Conservation (phyloP, 768 basidiomycete genomes). For the Steccherinum ochraceum region DNA sequence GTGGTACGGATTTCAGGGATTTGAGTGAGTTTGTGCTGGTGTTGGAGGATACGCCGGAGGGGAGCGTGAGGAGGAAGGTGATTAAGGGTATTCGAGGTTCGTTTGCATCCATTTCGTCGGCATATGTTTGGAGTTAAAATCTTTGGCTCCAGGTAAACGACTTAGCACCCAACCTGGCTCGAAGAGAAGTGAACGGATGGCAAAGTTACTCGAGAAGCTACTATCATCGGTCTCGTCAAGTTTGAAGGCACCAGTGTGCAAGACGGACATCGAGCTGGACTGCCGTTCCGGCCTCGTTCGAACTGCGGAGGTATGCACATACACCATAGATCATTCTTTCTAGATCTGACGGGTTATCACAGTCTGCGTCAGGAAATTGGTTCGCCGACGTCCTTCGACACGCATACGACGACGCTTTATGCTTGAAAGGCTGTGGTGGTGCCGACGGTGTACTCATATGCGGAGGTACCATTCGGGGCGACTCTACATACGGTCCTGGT, state of each 20-base stretch:
- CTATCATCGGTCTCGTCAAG: slow-evolving; percentile 65
- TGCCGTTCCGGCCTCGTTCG: slow-evolving; percentile 72
- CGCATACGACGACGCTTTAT: slow-evolving; percentile 70
- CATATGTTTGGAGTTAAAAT: neutral
- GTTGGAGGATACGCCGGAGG: slow-evolving; percentile 50
- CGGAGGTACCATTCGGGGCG: slow-evolving; percentile 81
- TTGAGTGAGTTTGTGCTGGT: slow-evolving; percentile 69
- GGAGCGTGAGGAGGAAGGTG: slow-evolving; percentile 57
- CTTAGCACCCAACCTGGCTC: slow-evolving; percentile 56
- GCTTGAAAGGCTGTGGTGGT: slow-evolving; percentile 50
- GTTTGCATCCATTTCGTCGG: slow-evolving; percentile 5
- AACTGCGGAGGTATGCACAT: slow-evolving; percentile 52
- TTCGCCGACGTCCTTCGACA: slow-evolving; percentile 80
- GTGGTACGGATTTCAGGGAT: slow-evolving; percentile 87
- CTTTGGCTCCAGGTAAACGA: slow-evolving; percentile 45
- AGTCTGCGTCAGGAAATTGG: slow-evolving; percentile 77
- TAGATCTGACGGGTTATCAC: neutral
- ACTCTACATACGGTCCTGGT: slow-evolving; percentile 83
- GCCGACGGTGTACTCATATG: slow-evolving; percentile 79
- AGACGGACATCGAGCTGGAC: slow-evolving; percentile 59
- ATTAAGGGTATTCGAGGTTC: slow-evolving; percentile 58
- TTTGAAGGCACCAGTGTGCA: slow-evolving; percentile 72
- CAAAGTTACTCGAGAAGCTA: slow-evolving; percentile 52
- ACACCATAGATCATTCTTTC: neutral
- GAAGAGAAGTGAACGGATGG: slow-evolving; percentile 36